These are phyloP conservation scores for Tolypocladium paradoxum DNA, from an alignment of 2,329 filamentous ascomycete genomes.

Conservation along the genomic window DNA sequence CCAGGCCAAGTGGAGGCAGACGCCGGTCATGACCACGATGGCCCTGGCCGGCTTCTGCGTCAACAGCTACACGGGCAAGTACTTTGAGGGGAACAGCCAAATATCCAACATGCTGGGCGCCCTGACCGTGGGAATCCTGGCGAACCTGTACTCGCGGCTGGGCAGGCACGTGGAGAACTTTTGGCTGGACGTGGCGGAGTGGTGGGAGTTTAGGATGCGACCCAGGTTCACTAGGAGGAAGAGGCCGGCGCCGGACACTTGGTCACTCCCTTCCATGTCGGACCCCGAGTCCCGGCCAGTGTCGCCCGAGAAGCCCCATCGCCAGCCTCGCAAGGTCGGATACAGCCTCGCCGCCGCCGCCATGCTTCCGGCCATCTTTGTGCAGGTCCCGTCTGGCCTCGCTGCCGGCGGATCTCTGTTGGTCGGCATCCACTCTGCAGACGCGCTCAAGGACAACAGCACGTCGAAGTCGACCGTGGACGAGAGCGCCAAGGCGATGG, in stretches of 20 bases:
- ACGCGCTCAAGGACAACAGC: constrained; percentile 38
- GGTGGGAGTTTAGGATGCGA: constrained; percentile 38
- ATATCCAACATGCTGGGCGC: constrained; percentile 71
- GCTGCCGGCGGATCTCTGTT: constrained; percentile 49
- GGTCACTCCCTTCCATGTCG: constrained; percentile 17
- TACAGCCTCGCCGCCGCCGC: constrained; percentile 76
- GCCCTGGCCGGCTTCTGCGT: constrained; percentile 64
- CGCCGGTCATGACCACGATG: constrained; percentile 65
- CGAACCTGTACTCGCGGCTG: constrained; percentile 68
- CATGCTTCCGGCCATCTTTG: constrained; percentile 79
- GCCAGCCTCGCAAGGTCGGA: constrained; percentile 37
- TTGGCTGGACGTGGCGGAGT: constrained; percentile 34
- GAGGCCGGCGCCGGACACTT: constrained; percentile 15
- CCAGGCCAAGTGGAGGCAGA: constrained; percentile 70
- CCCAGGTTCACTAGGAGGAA: constrained; percentile 20
- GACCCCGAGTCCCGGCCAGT: constrained; percentile 22
- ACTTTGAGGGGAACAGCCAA: constrained; percentile 60
- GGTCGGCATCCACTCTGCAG: constrained; percentile 44
- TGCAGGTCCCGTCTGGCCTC: constrained; percentile 53
- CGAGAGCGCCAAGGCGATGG: constrained; percentile 7
- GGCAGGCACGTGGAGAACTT: constrained; percentile 47
- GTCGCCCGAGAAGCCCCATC: constrained; percentile 11
- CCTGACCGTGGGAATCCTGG: constrained; percentile 63
- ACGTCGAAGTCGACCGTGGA: constrained; percentile 7
- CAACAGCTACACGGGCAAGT: constrained; percentile 59